Percentiles rank a stretch among this genome's conserved stretches.
phyloP scores from a whole-genome alignment of 192 early-diverging fungal species.

The Spinellus fusiger region DNA sequence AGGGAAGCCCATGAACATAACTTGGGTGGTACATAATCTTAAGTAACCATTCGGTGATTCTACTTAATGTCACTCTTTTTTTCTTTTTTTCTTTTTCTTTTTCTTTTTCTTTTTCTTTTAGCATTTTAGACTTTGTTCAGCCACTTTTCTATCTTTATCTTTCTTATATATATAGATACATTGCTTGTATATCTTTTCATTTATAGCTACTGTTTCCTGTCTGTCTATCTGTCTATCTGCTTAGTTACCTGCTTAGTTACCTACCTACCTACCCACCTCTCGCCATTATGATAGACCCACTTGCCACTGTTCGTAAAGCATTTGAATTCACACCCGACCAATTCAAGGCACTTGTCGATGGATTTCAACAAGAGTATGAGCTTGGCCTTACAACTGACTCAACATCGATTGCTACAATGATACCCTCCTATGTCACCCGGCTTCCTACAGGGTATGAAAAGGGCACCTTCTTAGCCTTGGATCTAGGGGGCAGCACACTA shows the following conservation, averaged over 20 bases:
- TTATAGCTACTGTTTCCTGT: constrained; percentile 1
- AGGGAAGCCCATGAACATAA: not conserved
- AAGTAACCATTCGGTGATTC: not conserved
- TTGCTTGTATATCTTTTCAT: constrained; percentile 4
- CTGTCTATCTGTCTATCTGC: not conserved
- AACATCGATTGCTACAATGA: constrained; percentile 60
- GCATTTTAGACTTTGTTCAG: constrained; percentile 2
- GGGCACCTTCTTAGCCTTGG: constrained; percentile 85
- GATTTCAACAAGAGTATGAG: constrained; percentile 17
- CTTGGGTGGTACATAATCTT: not conserved
- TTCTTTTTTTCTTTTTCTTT: not conserved
- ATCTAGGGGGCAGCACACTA: constrained; percentile 92
- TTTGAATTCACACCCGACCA: constrained; percentile 11
- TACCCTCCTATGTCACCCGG: constrained; percentile 81
- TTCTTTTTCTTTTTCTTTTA: not conserved
- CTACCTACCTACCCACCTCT: not conserved
- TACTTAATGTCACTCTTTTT: not conserved
- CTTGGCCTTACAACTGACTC: constrained; percentile 28
- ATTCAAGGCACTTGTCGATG: constrained; percentile 15
- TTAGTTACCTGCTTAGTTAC: not conserved
- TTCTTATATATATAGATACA: constrained; percentile 1
- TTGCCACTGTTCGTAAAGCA: constrained; percentile 10
- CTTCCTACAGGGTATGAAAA: constrained; percentile 78
- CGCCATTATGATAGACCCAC: not conserved
- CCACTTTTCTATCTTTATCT: not conserved